A percentile compares a stretch with the other conserved stretches of the same genome.
phyloP scores from a whole-genome alignment of 2,329 filamentous ascomycete genomes.

The Coleophoma cylindrospora region DNA sequence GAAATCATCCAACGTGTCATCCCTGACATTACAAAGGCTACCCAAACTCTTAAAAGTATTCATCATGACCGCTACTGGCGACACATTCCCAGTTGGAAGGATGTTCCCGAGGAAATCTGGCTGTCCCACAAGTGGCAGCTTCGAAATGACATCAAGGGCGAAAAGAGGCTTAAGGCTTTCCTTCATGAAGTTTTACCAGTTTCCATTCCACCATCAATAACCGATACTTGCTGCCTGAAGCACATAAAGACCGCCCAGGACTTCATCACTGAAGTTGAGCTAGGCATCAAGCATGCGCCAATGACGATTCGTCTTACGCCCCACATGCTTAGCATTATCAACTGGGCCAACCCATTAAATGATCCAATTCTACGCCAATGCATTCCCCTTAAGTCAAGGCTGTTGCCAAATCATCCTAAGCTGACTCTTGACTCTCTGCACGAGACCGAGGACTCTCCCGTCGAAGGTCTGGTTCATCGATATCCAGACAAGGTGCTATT shows the following conservation, averaged over 20 bases:
- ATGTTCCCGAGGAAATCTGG: conserved; percentile 42
- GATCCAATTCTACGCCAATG: conserved; percentile 59
- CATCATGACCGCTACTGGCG: conserved; percentile 40
- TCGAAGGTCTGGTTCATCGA: conserved; percentile 54
- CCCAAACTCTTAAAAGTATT: not conserved
- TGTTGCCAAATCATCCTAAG: conserved; percentile 48
- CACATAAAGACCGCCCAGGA: not conserved
- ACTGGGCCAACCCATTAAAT: conserved; percentile 53
- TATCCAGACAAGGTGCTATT: conserved; percentile 61
- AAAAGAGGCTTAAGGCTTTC: conserved; percentile 41
- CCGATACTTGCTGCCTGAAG: not conserved
- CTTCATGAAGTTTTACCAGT: conserved; percentile 45
- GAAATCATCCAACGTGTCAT: no score
- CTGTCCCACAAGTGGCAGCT: conserved; percentile 46
- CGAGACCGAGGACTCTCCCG: conserved; percentile 49
- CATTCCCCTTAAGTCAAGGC: conserved; percentile 47
- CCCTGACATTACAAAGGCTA: not conserved
- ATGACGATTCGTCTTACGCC: conserved; percentile 59
- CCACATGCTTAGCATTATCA: conserved; percentile 51
- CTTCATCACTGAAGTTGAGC: not conserved
- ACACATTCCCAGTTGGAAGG: conserved; percentile 41
- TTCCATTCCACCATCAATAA: conserved; percentile 30
- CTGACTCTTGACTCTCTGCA: conserved; percentile 53
- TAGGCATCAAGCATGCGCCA: conserved; percentile 46
- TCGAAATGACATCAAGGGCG: conserved; percentile 43